Evolutionary conservation across 331 rosid species (phyloP), one percentile per base, ranked within the genome.

Genomic region (Cydonia oblonga): DNA sequence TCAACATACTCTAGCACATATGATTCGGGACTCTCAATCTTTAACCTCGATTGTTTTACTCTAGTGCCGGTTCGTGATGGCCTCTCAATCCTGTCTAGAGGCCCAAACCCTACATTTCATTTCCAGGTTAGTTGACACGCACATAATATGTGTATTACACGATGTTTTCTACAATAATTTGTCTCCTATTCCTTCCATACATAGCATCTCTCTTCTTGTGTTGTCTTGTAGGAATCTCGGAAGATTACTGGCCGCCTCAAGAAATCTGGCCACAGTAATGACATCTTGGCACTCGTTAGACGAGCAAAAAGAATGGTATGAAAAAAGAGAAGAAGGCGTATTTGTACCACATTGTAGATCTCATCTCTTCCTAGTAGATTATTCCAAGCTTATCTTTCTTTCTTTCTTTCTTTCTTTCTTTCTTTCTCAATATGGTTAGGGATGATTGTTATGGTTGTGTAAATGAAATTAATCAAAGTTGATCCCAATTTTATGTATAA

Each of bases 61-160:
- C 85, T 74, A 84, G 74, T 84, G 66, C 91, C 96, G 23, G 85
- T 78, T 70, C 66, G 68, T 15, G 89, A 86, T 33, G 84, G 86
- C 59, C 71, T 86, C 61, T 84, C 90, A 20, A 73, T 79, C 24
- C 78, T 84, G 60, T 81, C 93, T 24, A 87, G 86, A 75, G 86
- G 76, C 51, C 81, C 87, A 68, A 87, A 83, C 75, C 81, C 96
- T 58, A 75, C 86, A 61, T 91, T 93, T 77, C 85, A 93, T 75
- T 90, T 91, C 73, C 97, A 91, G 85, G 97, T 89, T 71, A 79
- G 83, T 60, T 51, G 66, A 13, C 16, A 40, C 6, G 40, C 1
- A 60, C 35, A 25, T 26, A 20, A 56, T 22, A 56, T n/a, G 2
- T 5, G 1, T 0, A 20, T 42, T 40, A 52, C 22, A n/a, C 64